phyloP scores from a whole-genome alignment of 2,329 filamentous ascomycete species.

The Macrophomina phaseolina region DNA sequence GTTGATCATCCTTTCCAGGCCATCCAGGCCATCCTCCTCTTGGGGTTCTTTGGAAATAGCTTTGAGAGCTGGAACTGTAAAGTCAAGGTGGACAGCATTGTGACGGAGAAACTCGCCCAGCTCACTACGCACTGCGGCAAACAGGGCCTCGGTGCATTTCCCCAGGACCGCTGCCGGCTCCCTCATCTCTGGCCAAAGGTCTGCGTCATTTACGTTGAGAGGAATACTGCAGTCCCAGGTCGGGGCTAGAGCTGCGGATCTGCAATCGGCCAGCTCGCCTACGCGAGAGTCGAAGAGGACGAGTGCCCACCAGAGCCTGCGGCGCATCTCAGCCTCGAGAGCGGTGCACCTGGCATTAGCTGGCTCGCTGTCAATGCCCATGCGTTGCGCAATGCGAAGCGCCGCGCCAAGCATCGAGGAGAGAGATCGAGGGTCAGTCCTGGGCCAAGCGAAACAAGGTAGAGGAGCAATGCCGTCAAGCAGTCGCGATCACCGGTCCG shows the following conservation, averaged over 20 bases:
- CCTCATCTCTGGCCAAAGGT: constrained; percentile 52
- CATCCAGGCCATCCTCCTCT: constrained; percentile 37
- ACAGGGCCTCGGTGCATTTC: constrained; percentile 61
- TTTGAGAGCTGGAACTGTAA: constrained; percentile 50
- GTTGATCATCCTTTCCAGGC: constrained; percentile 49
- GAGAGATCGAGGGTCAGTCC: constrained; percentile 51
- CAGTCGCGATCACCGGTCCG: constrained; percentile 61
- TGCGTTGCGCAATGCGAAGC: constrained; percentile 58
- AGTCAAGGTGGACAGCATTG: constrained; percentile 53
- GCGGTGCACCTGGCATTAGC: constrained; percentile 55
- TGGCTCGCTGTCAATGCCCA: constrained; percentile 62
- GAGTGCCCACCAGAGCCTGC: constrained; percentile 61
- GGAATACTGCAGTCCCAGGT: constrained; percentile 62
- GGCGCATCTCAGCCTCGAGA: constrained; percentile 61
- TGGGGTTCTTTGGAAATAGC: constrained; percentile 43
- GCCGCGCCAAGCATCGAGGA: constrained; percentile 63
- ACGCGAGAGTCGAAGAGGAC: constrained; percentile 60
- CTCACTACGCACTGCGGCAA: constrained; percentile 57
- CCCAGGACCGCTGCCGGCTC: constrained; percentile 49
- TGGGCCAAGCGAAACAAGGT: constrained; percentile 61
- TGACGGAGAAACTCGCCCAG: constrained; percentile 51
- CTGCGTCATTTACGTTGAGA: constrained; percentile 57
- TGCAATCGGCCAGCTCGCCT: constrained; percentile 63
- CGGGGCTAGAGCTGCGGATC: constrained; percentile 58
- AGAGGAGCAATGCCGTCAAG: constrained; percentile 61